These are phyloP conservation scores for Neopestalotiopsis rosae DNA, from an alignment of 2,329 filamentous ascomycete species.

Conservation along the genomic window DNA sequence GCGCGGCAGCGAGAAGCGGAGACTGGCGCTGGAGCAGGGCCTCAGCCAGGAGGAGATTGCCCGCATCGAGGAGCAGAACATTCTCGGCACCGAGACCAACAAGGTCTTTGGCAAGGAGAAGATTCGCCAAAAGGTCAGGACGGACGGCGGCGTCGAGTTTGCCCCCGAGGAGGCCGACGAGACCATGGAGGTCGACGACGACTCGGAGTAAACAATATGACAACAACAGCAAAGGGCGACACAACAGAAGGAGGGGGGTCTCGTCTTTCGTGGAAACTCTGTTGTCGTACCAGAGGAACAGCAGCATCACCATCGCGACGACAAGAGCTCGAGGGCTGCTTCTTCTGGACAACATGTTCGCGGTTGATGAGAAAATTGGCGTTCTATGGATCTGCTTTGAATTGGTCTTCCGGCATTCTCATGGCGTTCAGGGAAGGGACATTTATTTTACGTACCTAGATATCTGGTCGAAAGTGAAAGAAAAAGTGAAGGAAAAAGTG, in stretches of 20 bases:
- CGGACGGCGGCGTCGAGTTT: conserved; percentile 48
- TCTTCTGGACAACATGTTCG: not conserved
- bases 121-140: conserved; percentile 41
- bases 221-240: conserved; percentile 16
- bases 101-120: conserved; percentile 48
- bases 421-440: conserved; percentile 33
- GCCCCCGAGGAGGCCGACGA: conserved; percentile 41
- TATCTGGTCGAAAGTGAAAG: conserved; percentile 8
- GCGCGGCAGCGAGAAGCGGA: conserved; percentile 66
- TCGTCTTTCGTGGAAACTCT: conserved; percentile 22
- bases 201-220: conserved; percentile 31
- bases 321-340: not conserved
- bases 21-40: conserved; percentile 50
- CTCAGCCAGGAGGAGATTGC: conserved; percentile 40
- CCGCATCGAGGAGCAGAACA: conserved; percentile 37
- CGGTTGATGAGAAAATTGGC: conserved; percentile 26
- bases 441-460: not conserved
- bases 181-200: conserved; percentile 50
- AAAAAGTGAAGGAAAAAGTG: conserved; percentile 12
- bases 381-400: conserved; percentile 28
- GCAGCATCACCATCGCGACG: not conserved
- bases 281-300: not conserved
- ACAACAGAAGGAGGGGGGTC: conserved; percentile 30
- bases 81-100: conserved; percentile 32
- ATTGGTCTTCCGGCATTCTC: conserved; percentile 32